Evolutionary conservation across 495 filamentous ascomycete genomes (phyloP), one percentile per base, ranked within the genome.

Genomic region (Trichoderma gamsii): DNA sequence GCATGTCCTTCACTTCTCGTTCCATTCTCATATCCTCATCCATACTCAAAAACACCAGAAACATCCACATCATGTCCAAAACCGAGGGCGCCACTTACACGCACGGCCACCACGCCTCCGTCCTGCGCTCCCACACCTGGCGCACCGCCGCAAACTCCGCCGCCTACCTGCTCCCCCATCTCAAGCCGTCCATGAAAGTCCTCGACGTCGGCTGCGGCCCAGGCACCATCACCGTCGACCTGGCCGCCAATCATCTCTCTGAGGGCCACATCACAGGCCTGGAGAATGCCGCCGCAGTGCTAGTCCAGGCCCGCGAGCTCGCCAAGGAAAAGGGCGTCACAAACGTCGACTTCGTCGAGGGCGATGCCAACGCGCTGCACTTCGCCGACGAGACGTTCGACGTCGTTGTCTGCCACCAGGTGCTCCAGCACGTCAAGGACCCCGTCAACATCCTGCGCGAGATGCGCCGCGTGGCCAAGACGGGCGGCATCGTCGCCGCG

Each of bases 151-250:
- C 73, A 63, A 84, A 83, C 71, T 83, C 81, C 27, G 81, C 82
- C 29, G 72, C 79, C 35, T 83, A 85, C 69, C 76, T 89, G 9
- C 72, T 86, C 2, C 80, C 78, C 2, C 77, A 82, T 68, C 72
- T 88, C 51, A 73, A 74, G 25, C 79, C 83, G 0, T 63, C 75
- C 52, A 78, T 81, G 73, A 74, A 78, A 18, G 82, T 88, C 44
- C 82, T 88, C 41, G 85, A 88, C 70, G 77, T 87, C 38, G 85
- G 85, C 61, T 87, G 85, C 72, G 85, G 85, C 16, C 85, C 84
- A 0, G 85, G 85, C 23, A 84, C 79, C 29, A 87, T 89, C 65
- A 87, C 84, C 0, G 72, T 80, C 0, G 84, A 83, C 63, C 72
- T 88, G 8, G 84, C 84, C 12, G 66, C 69, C 1, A 73, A 78